Evolutionary conservation across 352 stramenopile genomes (phyloP).

Genomic region (Lagenidium giganteum): DNA sequence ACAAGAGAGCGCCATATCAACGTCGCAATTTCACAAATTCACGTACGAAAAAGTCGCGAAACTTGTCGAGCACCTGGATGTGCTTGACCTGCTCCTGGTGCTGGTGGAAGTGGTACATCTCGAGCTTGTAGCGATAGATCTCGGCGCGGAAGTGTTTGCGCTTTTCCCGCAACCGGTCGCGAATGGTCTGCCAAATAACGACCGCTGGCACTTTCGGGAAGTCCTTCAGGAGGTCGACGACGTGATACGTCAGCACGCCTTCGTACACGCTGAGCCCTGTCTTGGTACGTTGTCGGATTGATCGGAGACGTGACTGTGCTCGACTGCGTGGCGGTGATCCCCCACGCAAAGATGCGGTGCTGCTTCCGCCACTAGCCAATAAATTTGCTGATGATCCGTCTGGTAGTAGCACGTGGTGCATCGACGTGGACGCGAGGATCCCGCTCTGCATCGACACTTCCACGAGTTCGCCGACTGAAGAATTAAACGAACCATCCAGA

Average conservation of each 20-base stretch:
- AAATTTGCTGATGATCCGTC: too few relatives aligned
- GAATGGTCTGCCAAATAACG: conserved; percentile 39
- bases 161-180: conserved; percentile 51
- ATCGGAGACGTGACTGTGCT: conserved; percentile 23
- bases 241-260: conserved; percentile 47
- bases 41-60: conserved; percentile 65
- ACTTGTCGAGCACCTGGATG: conserved; percentile 58
- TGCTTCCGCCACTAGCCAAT: too few relatives aligned
- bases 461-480: conserved; percentile 22
- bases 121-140: conserved; percentile 59
- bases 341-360: too few relatives aligned
- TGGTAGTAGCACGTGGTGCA: too few relatives aligned
- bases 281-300: conserved; percentile 22
- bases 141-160: conserved; percentile 53
- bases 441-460: conserved; percentile 27
- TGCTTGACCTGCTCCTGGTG: conserved; percentile 44
- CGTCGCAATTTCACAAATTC: background rate
- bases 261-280: conserved; percentile 19
- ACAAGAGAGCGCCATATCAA: too few relatives aligned
- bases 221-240: conserved; percentile 63
- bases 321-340: conserved; percentile 13
- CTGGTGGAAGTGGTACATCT: conserved; percentile 43
- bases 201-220: conserved; percentile 34
- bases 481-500: conserved; percentile 12
- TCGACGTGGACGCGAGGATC: conserved; percentile 15